A percentile compares a stretch with the other conserved stretches of the same genome.
These are phyloP conservation scores for Striga asiatica DNA, from an alignment of 257 asterid genomes.

Conservation along the genomic window DNA sequence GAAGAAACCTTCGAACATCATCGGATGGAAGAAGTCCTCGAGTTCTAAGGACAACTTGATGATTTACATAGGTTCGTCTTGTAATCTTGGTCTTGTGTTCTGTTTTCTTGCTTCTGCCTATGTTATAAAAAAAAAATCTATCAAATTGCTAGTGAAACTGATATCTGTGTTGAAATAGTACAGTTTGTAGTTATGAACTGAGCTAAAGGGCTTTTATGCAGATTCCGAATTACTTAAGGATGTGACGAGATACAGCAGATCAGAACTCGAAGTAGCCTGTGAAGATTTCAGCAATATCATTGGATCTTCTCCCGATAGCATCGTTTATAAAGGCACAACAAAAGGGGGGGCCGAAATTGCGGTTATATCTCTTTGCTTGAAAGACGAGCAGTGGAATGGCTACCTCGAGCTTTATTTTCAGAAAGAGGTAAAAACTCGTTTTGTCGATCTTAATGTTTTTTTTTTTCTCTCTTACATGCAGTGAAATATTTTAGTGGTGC, in stretches of 20 bases:
- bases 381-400: slow-evolving; percentile 66
- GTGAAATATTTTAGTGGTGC: slow-evolving; percentile 9
- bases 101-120: too few species aligned
- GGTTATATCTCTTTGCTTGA: slow-evolving; percentile 58
- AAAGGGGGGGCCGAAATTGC: slow-evolving; percentile 84
- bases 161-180: too few species aligned
- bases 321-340: slow-evolving; percentile 76
- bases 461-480: not conserved
- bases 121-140: not conserved
- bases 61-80: slow-evolving; percentile 47
- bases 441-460: not conserved
- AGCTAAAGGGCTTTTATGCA: slow-evolving; percentile 20
- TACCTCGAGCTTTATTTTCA: slow-evolving; percentile 80
- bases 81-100: too few species aligned
- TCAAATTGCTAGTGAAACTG: too few species aligned
- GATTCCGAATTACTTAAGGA: slow-evolving; percentile 72
- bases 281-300: slow-evolving; percentile 96
- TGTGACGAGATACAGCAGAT: slow-evolving; percentile 50
- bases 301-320: slow-evolving; percentile 46
- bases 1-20: slow-evolving; percentile 41
- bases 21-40: slow-evolving; percentile 79
- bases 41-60: slow-evolving; percentile 42
- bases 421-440: slow-evolving; percentile 51
- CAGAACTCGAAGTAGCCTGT: slow-evolving; percentile 80
- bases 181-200: slow-evolving; percentile 6